Base-by-base conservation (phyloP, 805 yeast species). In the Kodamaea jinghongensis region DNA sequence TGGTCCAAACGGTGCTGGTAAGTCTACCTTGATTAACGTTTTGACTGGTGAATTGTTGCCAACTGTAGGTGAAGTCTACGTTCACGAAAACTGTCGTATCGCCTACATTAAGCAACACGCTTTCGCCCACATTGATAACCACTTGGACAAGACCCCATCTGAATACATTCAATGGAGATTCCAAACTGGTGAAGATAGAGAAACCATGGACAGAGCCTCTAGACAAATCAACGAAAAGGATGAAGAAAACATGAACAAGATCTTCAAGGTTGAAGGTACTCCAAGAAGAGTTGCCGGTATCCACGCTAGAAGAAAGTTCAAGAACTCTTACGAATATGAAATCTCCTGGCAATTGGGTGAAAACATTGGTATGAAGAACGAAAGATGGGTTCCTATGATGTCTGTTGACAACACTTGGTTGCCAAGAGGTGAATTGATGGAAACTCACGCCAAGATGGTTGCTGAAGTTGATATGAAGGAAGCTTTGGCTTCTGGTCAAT, bases 141-240 rank as follows among this genome's bases (percentile, higher is more conserved):
- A 93, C 71, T 81, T 91, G 72, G 99, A 93, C 83, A 87, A 86
- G 83, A 93, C 99, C 66, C 99, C 99, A 68, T 89, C 97, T 64
- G 99, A 93, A 81, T 93, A 93, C 80, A 93, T 93, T 62, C 99
- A 93, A 80, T 93, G 99, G 99, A 93, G 99, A 85, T 93, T 91
- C 97, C 99, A 93, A 81, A 93, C 99, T 69, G 99, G 99, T 90
- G 99, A 93, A 81, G 99, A 93, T 76, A 89, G 99, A 80, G 99
- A 93, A 81, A 93, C 99, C 76, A 93, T 93, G 99, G 99, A 93
- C 81, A 87, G 98, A 80, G 99, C 98, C 70, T 88, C 95, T 73
- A 88, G 99, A 81, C 91, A 84, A 72, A 89, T 93, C 71, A 89
- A 86, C 68, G 99, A 93, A 79, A 75, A 79, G 60, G 99, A 93